These are phyloP conservation scores for Singerocomus rubriflavus DNA, from an alignment of 1,284 basidiomycete genomes.

Conservation along the genomic window DNA sequence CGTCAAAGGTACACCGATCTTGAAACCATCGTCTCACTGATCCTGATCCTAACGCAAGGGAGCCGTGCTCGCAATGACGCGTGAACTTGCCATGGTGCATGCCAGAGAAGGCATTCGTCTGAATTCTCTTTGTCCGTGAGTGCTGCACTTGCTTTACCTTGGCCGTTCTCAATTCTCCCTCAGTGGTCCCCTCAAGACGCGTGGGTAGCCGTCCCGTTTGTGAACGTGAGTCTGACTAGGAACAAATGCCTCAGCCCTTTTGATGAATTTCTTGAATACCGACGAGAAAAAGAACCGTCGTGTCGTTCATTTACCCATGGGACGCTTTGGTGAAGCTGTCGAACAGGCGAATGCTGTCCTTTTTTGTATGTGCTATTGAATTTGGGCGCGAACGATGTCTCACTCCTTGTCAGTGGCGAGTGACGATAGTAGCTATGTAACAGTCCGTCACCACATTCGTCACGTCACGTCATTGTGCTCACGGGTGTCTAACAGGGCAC, in stretches of 20 bases:
- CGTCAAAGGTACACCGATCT: conserved; percentile 61
- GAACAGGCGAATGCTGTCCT: conserved; percentile 91
- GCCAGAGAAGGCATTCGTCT: conserved; percentile 93
- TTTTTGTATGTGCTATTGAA: conserved; percentile 63
- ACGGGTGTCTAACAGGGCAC: conserved; percentile 61
- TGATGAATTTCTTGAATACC: conserved; percentile 99
- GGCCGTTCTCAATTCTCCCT: conserved; percentile 4
- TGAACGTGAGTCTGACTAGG: background rate
- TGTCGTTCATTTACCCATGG: conserved; percentile 92
- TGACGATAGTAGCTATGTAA: conserved; percentile 84
- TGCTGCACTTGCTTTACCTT: conserved; percentile 13
- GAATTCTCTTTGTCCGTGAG: conserved; percentile 95
- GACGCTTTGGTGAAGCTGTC: conserved; percentile 93
- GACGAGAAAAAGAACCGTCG: conserved; percentile 91
- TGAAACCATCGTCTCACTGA: background rate
- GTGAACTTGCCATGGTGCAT: conserved; percentile 96
- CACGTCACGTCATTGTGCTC: conserved; percentile 10
- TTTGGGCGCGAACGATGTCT: background rate
- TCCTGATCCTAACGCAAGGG: conserved; percentile 50
- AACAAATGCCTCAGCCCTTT: conserved; percentile 54
- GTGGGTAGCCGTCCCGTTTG: conserved; percentile 41
- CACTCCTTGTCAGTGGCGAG: conserved; percentile 58
- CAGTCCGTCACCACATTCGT: conserved; percentile 45
- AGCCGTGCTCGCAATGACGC: conserved; percentile 96
- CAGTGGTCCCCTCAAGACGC: conserved; percentile 90